phyloP scores from a whole-genome alignment of 2,329 filamentous ascomycete genomes.

The Microdochium paspali region DNA sequence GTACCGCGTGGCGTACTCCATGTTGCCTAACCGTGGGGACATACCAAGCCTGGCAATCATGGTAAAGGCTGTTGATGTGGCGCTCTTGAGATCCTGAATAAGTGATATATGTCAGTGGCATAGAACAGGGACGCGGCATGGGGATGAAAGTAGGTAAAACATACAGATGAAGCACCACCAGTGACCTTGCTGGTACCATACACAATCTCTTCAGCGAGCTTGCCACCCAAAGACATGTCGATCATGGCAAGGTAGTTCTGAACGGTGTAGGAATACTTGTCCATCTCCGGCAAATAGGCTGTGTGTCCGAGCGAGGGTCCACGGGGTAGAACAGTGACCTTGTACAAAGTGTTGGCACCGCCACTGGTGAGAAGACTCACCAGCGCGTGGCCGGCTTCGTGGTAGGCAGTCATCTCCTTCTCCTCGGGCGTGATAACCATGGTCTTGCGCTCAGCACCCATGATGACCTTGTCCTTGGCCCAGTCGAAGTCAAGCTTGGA shows the following conservation, averaged over 20 bases:
- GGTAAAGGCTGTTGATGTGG: slow-evolving; percentile 72
- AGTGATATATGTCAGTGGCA: slow-evolving; percentile 12
- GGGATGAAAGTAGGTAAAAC: slow-evolving; percentile 17
- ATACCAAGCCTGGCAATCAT: slow-evolving; percentile 90
- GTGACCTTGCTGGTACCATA: slow-evolving; percentile 90
- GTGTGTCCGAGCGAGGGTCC: slow-evolving; percentile 82
- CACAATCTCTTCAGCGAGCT: slow-evolving; percentile 83
- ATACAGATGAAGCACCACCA: slow-evolving; percentile 71
- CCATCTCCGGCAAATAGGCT: slow-evolving; percentile 79
- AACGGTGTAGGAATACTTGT: slow-evolving; percentile 83
- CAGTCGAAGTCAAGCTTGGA: slow-evolving; percentile 80
- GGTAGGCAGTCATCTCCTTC: slow-evolving; percentile 91
- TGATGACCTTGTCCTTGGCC: slow-evolving; percentile 96
- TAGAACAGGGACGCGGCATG: slow-evolving; percentile 3
- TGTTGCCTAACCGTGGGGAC: slow-evolving; percentile 78
- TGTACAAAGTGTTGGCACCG: slow-evolving; percentile 74
- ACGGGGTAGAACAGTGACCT: slow-evolving; percentile 92
- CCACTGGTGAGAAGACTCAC: slow-evolving; percentile 74
- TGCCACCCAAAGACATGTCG: slow-evolving; percentile 75
- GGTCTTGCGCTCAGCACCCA: slow-evolving; percentile 87
- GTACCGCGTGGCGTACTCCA: slow-evolving; percentile 79
- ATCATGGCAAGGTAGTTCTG: slow-evolving; percentile 74
- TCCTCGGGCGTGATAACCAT: slow-evolving; percentile 89
- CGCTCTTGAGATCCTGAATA: slow-evolving; percentile 66
- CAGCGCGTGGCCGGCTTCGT: slow-evolving; percentile 91